Conservation (phyloP, 2,329 filamentous ascomycete species). For the Pleurostoma richardsiae region DNA sequence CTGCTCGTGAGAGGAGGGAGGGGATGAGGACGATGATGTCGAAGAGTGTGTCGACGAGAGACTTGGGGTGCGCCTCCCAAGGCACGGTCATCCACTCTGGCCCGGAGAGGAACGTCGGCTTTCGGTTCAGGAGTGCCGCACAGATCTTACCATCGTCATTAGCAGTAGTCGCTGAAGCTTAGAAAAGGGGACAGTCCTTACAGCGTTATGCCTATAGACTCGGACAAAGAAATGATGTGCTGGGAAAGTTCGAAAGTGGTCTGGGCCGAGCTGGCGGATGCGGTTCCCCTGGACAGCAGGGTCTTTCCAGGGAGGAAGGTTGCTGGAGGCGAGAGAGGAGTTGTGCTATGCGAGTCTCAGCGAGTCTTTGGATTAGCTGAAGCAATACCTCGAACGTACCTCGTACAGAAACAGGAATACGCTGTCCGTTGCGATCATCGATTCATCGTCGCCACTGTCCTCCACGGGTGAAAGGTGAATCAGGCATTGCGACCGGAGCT, state of each 20-base stretch:
- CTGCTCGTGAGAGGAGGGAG: conserved; percentile 37
- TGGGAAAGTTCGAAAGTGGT: conserved; percentile 43
- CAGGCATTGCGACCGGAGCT: conserved; percentile 37
- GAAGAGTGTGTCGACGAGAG: conserved; percentile 44
- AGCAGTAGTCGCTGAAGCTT: neutral
- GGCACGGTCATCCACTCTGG: conserved; percentile 47
- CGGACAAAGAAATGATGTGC: conserved; percentile 54
- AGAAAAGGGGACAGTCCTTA: conserved; percentile 26
- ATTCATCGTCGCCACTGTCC: conserved; percentile 16
- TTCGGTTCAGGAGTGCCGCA: conserved; percentile 43
- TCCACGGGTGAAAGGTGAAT: conserved; percentile 29
- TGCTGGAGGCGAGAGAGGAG: conserved; percentile 26
- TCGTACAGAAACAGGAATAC: conserved; percentile 50
- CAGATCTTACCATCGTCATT: conserved; percentile 27
- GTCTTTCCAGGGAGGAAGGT: conserved; percentile 29
- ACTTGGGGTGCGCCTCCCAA: conserved; percentile 47
- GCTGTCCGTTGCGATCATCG: conserved; percentile 22
- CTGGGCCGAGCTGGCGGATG: conserved; percentile 37
- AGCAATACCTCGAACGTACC: conserved; percentile 26
- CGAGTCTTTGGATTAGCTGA: conserved; percentile 1
- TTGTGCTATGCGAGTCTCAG: conserved; percentile 32
- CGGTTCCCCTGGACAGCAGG: conserved; percentile 24
- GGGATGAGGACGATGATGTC: conserved; percentile 45
- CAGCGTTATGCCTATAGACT: conserved; percentile 47
- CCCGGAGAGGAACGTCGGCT: conserved; percentile 43